These are phyloP conservation scores for Suillus subaureus DNA, from an alignment of 768 basidiomycete genomes.

Conservation along the genomic window DNA sequence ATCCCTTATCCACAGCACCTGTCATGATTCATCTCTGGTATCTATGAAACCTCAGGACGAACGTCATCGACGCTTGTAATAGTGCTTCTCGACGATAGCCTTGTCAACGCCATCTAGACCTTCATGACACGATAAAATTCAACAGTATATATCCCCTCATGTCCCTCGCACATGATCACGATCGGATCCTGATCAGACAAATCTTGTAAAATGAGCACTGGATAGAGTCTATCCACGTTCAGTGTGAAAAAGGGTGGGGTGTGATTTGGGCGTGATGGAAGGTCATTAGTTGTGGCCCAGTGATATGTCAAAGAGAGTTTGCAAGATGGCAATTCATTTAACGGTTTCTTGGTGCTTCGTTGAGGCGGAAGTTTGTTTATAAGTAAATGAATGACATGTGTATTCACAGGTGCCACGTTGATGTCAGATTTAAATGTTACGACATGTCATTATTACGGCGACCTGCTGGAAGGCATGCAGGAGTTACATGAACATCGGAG, in stretches of 20 bases:
- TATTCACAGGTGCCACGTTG: background rate
- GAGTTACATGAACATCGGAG: background rate
- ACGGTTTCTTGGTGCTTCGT: background rate
- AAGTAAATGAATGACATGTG: slow-evolving; percentile 4
- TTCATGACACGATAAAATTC: background rate
- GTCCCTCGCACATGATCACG: slow-evolving; percentile 3
- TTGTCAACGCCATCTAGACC: background rate
- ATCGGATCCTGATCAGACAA: slow-evolving; percentile 4
- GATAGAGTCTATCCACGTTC: background rate
- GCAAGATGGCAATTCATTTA: background rate
- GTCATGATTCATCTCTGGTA: slow-evolving; percentile 8
- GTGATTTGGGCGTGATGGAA: background rate
- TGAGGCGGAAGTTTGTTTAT: background rate
- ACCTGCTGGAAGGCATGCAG: background rate
- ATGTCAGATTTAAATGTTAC: background rate
- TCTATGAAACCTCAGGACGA: background rate
- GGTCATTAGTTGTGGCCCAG: background rate
- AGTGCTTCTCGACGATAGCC: background rate
- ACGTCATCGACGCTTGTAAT: background rate
- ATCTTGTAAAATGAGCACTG: background rate
- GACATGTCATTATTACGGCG: background rate
- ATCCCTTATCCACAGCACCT: slow-evolving; percentile 6
- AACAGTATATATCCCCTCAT: background rate
- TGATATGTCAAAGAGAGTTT: slow-evolving; percentile 4
- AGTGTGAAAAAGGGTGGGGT: background rate